Evolutionary conservation across 306 rosid species (phyloP).

Genomic region (Rosa lucieae): DNA sequence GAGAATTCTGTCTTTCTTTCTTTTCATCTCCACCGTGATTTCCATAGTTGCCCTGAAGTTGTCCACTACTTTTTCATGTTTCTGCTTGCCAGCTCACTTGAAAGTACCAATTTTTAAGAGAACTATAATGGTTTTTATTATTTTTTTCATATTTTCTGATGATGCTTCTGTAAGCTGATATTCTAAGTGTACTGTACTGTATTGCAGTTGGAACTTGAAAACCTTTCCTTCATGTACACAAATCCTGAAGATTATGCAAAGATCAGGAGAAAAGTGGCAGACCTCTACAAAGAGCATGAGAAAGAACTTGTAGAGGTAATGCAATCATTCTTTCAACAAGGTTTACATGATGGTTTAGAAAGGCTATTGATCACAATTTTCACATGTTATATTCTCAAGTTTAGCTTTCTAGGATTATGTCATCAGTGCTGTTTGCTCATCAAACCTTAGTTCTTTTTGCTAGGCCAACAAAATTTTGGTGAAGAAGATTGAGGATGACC

Average conservation of each 20-base stretch:
- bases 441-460: slow-evolving; percentile 32
- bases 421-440: slow-evolving; percentile 33
- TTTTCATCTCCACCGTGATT: background rate
- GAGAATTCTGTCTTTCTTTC: background rate
- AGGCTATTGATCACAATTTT: slow-evolving; percentile 14
- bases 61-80: background rate
- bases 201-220: slow-evolving; percentile 95
- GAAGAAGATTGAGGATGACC: slow-evolving; percentile 88
- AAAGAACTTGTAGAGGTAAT: slow-evolving; percentile 91
- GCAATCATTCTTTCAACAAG: slow-evolving; percentile 18
- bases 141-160: background rate
- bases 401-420: slow-evolving; percentile 13
- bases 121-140: background rate
- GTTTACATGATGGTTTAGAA: slow-evolving; percentile 13
- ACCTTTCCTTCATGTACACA: slow-evolving; percentile 92
- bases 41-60: background rate
- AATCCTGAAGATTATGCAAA: slow-evolving; percentile 92
- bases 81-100: background rate
- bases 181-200: slow-evolving; percentile 22
- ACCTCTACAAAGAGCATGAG: slow-evolving; percentile 82
- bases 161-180: slow-evolving; percentile 15
- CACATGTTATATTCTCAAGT: slow-evolving; percentile 12
- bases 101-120: background rate
- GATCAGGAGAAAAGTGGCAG: slow-evolving; percentile 85
- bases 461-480: slow-evolving; percentile 84